Evolutionary conservation across 2,329 filamentous ascomycete species (phyloP).

Genomic region (Samsoniella hepiali): DNA sequence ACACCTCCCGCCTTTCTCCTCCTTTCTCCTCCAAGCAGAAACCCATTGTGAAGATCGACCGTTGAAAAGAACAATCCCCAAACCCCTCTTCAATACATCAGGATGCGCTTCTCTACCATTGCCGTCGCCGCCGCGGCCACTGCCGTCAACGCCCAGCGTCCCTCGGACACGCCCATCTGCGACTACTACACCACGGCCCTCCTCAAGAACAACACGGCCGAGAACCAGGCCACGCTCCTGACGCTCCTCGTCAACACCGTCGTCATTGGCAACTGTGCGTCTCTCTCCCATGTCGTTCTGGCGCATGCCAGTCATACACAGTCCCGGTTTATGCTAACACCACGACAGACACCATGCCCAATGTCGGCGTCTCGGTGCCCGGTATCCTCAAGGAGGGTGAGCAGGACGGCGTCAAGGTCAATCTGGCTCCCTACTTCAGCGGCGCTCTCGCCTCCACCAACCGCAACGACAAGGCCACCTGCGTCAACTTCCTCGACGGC

Average conservation of each 20-base stretch:
- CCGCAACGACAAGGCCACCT: slow-evolving; percentile 42
- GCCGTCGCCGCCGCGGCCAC: slow-evolving; percentile 23
- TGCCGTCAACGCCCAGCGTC: slow-evolving; percentile 42
- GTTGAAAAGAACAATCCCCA: neutral
- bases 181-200: slow-evolving; percentile 62
- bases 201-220: slow-evolving; percentile 55
- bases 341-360: slow-evolving; percentile 49
- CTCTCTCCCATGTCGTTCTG: no score
- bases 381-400: slow-evolving; percentile 54
- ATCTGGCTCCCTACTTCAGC: slow-evolving; percentile 58
- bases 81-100: slow-evolving; percentile 14
- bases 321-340: neutral
- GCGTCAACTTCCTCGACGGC: slow-evolving; percentile 60
- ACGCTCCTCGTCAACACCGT: slow-evolving; percentile 60
- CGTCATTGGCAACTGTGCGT: slow-evolving; percentile 59
- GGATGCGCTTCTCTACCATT: slow-evolving; percentile 27
- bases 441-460: slow-evolving; percentile 54
- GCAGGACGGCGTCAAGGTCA: slow-evolving; percentile 49
- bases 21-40: neutral
- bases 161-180: slow-evolving; percentile 51
- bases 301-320: neutral
- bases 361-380: slow-evolving; percentile 50
- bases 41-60: neutral
- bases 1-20: neutral
- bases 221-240: slow-evolving; percentile 54